phyloP scores from a whole-genome alignment of 768 basidiomycete genomes.

The Pholiota molesta region DNA sequence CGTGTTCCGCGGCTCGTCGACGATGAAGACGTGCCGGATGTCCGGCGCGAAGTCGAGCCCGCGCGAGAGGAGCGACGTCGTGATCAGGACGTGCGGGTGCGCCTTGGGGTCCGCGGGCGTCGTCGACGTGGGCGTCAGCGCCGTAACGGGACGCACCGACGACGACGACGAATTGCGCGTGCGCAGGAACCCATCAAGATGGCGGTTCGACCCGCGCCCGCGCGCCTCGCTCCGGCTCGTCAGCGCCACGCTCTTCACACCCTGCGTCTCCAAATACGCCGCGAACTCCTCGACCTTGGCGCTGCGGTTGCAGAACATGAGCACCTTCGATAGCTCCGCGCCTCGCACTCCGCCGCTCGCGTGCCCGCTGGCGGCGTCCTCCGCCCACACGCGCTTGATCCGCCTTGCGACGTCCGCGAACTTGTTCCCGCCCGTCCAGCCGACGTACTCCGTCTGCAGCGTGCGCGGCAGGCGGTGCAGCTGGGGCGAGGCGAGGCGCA shows the following conservation, averaged over 20 bases:
- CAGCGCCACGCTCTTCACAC: slow-evolving; percentile 64
- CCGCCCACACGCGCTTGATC: slow-evolving; percentile 74
- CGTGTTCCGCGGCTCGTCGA: slow-evolving; percentile 88
- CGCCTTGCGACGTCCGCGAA: slow-evolving; percentile 79
- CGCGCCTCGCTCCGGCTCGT: slow-evolving; percentile 64
- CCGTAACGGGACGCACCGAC: slow-evolving; percentile 14
- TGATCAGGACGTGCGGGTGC: slow-evolving; percentile 73
- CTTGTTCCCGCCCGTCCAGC: slow-evolving; percentile 81
- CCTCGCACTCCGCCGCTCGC: slow-evolving; percentile 3
- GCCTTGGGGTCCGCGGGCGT: slow-evolving; percentile 29
- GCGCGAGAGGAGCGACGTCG: slow-evolving; percentile 88
- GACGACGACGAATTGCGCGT: slow-evolving; percentile 18
- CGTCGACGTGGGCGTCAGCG: not conserved
- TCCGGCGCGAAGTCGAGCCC: slow-evolving; percentile 85
- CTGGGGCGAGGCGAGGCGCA: slow-evolving; percentile 79
- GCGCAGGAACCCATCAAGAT: slow-evolving; percentile 75
- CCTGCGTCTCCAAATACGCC: slow-evolving; percentile 57
- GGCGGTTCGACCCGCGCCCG: slow-evolving; percentile 70
- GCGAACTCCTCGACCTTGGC: slow-evolving; percentile 67
- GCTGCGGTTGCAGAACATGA: slow-evolving; percentile 85
- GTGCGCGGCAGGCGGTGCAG: slow-evolving; percentile 77
- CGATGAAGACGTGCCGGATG: slow-evolving; percentile 82
- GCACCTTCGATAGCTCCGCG: slow-evolving; percentile 58
- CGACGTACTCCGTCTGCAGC: slow-evolving; percentile 72
- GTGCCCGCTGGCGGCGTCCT: slow-evolving; percentile 46